Base-by-base conservation (phyloP, 2,329 filamentous ascomycete species). In the Xylariaceae sp. region DNA sequence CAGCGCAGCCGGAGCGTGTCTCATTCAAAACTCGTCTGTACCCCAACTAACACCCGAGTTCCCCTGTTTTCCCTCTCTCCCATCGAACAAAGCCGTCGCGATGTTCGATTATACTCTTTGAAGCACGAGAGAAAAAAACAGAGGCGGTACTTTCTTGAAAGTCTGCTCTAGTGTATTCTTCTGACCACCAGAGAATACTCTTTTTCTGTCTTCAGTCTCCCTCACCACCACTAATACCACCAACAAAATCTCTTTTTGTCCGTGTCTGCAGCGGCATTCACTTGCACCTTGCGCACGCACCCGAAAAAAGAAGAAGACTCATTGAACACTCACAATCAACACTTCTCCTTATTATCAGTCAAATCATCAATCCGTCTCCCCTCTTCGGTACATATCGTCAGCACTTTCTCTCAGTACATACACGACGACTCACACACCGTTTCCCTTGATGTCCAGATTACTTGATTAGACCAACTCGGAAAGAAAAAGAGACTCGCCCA, bases 31-130 rank as follows among this genome's bases (percentile, higher is more conserved):
- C 60, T 63, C 56, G 37, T 58, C 57, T 47, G 56, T 59, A 59
- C 61, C 62, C 62, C 61, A 56, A 56, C 49, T 55, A 53, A 48
- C 55, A 44, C 50, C 50, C 54, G 52, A 49, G 51, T 55, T 52
- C 52, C 52, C 56, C 55, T 52, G 53, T 66, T 67, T 67, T 67
- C 64, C 64, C 62, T 62, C 58, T 65, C 65, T 58, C 59, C 57
- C 57, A 52, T 60, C 73, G 71, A 77, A 73, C 72, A 67, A 71
- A 64, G 66, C 67, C 66, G 67, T 64, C 70, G 70, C 70, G 64
- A 78, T 80, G 74, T 75, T 76, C 71, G 72, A 70, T 65, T 72
- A 60, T 62, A 67, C 66, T 68, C 68, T 77, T 64, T 79, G 72
- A 71, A 72, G 64, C 64, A 66, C 62, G 57, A 70, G 70, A 62